Conservation (phyloP, 202 grass and related monocot species). For the Panicum hallii region DNA sequence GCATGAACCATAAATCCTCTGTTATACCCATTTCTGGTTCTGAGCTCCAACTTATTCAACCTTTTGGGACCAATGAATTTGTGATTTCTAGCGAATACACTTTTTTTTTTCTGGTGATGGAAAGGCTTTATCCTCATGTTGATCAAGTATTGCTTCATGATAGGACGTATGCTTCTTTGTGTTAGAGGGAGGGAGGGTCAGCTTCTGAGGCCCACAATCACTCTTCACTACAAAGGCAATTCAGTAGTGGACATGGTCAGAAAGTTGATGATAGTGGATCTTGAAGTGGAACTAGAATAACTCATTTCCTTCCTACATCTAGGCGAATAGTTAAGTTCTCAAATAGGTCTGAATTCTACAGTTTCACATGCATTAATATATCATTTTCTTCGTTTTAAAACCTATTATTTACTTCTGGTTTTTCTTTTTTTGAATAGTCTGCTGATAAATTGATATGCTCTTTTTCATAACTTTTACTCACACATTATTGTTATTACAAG, state of each 20-base stretch:
- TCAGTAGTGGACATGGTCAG: constrained; percentile 87
- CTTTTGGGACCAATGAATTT: neutral
- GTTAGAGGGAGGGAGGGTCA: constrained; percentile 62
- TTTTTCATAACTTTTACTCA: neutral
- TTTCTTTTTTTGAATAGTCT: neutral
- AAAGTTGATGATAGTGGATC: constrained; percentile 68
- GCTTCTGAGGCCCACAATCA: constrained; percentile 74
- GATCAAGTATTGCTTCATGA: constrained; percentile 14
- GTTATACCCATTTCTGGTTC: neutral
- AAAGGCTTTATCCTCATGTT: neutral
- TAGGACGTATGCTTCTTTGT: constrained; percentile 97
- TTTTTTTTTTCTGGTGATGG: neutral
- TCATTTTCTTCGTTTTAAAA: too few species aligned
- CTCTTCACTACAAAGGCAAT: constrained; percentile 93
- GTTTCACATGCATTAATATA: constrained; percentile 24
- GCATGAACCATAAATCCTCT: neutral
- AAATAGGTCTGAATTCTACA: constrained; percentile 65
- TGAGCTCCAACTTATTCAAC: neutral
- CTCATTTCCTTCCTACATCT: constrained; percentile 96
- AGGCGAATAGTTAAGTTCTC: constrained; percentile 98
- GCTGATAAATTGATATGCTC: neutral
- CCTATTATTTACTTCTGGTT: neutral
- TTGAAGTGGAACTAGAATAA: constrained; percentile 80
- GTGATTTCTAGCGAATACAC: neutral
- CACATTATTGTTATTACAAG: neutral